A percentile compares a stretch with the other conserved stretches of the same genome.
Evolutionary conservation across 345 rosid species (phyloP).

Genomic region (Mangifera indica): DNA sequence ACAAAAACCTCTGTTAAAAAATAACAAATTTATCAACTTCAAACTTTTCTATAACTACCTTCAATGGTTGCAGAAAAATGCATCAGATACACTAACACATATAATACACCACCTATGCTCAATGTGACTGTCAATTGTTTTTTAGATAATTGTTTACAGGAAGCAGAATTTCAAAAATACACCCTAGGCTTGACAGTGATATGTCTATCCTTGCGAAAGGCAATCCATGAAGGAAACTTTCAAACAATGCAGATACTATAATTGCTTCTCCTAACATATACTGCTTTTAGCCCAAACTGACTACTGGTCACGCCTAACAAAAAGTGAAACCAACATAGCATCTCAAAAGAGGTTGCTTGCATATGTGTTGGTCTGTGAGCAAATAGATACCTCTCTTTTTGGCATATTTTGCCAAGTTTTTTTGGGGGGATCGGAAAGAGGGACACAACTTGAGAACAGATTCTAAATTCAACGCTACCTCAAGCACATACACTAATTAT

Average conservation of each 20-base stretch:
- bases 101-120: not conserved
- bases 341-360: not conserved
- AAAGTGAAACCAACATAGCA: slow-evolving; percentile 2
- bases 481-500: not conserved
- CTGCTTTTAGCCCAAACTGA: not conserved
- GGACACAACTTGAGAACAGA: not conserved
- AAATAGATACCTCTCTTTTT: too few species aligned
- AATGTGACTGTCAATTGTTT: not conserved
- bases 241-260: not conserved
- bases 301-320: not conserved
- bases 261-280: not conserved
- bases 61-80: not conserved
- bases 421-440: not conserved
- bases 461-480: not conserved
- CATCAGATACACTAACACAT: not conserved
- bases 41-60: not conserved
- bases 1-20: not conserved
- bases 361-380: too few species aligned
- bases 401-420: not conserved
- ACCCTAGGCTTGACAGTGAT: not conserved
- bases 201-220: slow-evolving; percentile 8
- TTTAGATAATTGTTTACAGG: not conserved
- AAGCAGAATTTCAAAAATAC: not conserved
- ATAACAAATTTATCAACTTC: not conserved
- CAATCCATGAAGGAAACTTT: not conserved